Conservation (phyloP, 495 filamentous ascomycete genomes). For the Neurospora sp. region DNA sequence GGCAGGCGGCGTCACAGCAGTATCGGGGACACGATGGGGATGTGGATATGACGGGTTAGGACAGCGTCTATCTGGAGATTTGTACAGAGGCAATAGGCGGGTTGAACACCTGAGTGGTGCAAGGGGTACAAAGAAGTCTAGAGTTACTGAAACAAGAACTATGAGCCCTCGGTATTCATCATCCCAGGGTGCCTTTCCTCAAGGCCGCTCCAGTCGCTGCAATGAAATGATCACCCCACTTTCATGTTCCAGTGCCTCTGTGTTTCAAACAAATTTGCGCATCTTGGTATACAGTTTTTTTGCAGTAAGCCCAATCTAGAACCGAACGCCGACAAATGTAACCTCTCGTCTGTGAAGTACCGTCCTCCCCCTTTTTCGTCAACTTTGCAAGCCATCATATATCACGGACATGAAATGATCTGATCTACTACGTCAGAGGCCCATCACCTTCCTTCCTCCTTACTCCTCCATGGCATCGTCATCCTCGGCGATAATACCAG, state of each 20-base stretch:
- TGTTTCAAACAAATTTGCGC: not conserved
- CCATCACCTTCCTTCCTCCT: not conserved
- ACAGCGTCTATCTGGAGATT: not conserved
- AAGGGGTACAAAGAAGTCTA: not conserved
- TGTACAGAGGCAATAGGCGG: not conserved
- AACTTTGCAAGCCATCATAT: not conserved
- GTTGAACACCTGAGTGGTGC: not conserved
- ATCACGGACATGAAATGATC: not conserved
- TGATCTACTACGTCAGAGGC: not conserved
- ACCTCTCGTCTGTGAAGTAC: not conserved
- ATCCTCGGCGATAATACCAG: constrained; percentile 45
- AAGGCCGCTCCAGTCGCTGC: not conserved
- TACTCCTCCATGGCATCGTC: constrained; percentile 44
- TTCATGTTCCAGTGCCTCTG: not conserved
- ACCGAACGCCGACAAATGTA: not conserved
- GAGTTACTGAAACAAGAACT: not conserved
- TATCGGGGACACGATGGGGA: constrained; percentile 33
- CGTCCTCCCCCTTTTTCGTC: not conserved
- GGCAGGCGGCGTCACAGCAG: constrained; percentile 20
- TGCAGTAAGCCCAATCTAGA: not conserved
- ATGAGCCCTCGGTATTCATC: not conserved
- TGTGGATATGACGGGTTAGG: constrained; percentile 48
- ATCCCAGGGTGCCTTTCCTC: not conserved
- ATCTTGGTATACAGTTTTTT: not conserved
- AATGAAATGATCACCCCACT: not conserved